Percentiles rank a stretch among this genome's conserved stretches.
Conservation (phyloP, 768 basidiomycete genomes). For the Saitozyma podzolica region DNA sequence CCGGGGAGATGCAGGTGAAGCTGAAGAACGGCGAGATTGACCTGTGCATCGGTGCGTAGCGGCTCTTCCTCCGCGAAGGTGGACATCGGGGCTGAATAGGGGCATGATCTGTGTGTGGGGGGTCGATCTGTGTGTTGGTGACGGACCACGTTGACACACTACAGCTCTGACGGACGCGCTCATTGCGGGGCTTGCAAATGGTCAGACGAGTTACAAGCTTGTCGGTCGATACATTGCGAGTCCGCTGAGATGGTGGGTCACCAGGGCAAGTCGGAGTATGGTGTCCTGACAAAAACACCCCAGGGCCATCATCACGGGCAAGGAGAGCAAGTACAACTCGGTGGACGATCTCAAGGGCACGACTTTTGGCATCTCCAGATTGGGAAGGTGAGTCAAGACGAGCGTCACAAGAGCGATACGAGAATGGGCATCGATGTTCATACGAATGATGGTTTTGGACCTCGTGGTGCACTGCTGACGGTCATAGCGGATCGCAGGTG, state of each 20-base stretch:
- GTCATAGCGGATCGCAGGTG: conserved; percentile 54
- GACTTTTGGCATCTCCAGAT: conserved; percentile 82
- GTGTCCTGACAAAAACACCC: not conserved
- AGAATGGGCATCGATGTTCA: not conserved
- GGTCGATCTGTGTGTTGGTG: no score
- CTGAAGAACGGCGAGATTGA: conserved; percentile 50
- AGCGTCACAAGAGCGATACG: not conserved
- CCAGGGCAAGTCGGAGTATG: not conserved
- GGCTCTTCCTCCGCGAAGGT: not conserved
- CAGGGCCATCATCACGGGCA: conserved; percentile 90
- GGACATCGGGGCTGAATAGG: no score
- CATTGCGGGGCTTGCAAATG: conserved; percentile 89
- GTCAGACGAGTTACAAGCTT: conserved; percentile 81
- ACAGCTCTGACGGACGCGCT: conserved; percentile 83
- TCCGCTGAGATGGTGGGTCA: conserved; percentile 75
- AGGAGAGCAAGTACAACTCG: conserved; percentile 65
- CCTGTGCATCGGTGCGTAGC: conserved; percentile 44
- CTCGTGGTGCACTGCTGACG: not conserved
- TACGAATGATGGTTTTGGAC: not conserved
- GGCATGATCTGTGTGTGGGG: not conserved
- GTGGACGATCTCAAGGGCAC: conserved; percentile 77
- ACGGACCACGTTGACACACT: no score
- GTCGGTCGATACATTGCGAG: conserved; percentile 89
- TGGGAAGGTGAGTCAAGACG: conserved; percentile 65
- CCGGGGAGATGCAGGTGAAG: conserved; percentile 54